Evolutionary conservation across 2,329 filamentous ascomycete genomes (phyloP), one percentile per base, ranked within the genome.

Genomic region (Venturia asperata): DNA sequence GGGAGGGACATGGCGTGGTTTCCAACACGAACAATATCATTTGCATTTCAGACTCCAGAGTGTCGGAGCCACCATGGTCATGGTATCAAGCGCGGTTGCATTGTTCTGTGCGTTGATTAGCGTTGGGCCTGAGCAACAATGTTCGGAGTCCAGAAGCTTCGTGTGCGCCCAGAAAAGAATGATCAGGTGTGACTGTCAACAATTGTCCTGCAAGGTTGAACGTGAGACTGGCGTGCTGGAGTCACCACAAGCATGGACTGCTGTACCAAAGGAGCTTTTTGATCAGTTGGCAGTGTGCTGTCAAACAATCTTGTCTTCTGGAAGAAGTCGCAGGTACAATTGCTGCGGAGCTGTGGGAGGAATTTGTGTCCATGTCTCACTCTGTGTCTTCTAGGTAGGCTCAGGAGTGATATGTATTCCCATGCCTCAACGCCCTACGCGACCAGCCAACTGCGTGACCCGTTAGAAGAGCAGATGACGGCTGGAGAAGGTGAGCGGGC

Each of bases 351-450:
- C 27, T 34, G 52, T 34, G 30, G 27, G 37, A 56, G 52, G 52
- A 37, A 17, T 56, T 56, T 56, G 52, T 56, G 52, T 34, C 11
- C 3, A 37, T 56, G 52, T 56, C 52, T 56, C 52, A 56, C 52
- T 37, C 7, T 15, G 21, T 30, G 2, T 37, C n/a, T 27, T 49
- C 10, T 55, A 30, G 13, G 24, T 34, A 55, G 49, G 49, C 49
- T 55, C 24, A 5, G 24, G 49, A 56, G 49, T 37, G 52, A 58
- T 58, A 58, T 37, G 52, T 37, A 37, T 39, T 58, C 15, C 49
- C 52, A n/a, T 39, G 30, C 37, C 17, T 56, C 52, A 58, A 19
- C 27, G 15, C 27, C 52, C 17, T 27, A n/a, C 1, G 52, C 30
- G 52, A 58, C 52, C 30, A 58, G 30, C 52, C 37, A 19, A 34